Percentiles rank a stretch among this genome's conserved stretches.
phyloP scores from a whole-genome alignment of 768 basidiomycete genomes.

The Mycena rosella region DNA sequence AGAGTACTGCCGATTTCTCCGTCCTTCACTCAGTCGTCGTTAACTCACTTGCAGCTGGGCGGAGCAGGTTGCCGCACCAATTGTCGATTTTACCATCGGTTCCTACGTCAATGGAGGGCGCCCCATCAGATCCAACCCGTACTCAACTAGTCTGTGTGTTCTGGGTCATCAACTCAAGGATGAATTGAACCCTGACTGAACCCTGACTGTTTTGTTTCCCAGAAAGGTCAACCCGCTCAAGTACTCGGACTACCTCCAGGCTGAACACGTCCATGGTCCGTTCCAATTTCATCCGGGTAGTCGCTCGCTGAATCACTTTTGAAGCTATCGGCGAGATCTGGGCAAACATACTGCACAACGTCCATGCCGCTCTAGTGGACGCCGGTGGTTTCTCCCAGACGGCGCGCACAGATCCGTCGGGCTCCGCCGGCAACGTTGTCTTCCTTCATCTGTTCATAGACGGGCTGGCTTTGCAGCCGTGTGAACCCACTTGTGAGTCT shows the following conservation, averaged over 20 bases:
- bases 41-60: conserved; percentile 40
- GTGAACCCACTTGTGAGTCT: conserved; percentile 65
- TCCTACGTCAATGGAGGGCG: conserved; percentile 47
- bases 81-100: conserved; percentile 43
- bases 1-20: conserved; percentile 13
- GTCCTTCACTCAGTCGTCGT: conserved; percentile 44
- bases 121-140: conserved; percentile 58
- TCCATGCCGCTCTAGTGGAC: conserved; percentile 54
- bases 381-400: conserved; percentile 52
- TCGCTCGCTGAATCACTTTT: neutral
- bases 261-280: conserved; percentile 53
- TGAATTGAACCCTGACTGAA: neutral
- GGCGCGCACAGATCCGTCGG: conserved; percentile 55
- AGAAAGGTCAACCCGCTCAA: conserved; percentile 50
- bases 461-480: conserved; percentile 60
- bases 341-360: conserved; percentile 62
- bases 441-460: conserved; percentile 66
- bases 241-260: conserved; percentile 49
- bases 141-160: conserved; percentile 57
- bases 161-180: too few relatives aligned
- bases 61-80: conserved; percentile 42
- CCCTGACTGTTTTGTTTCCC: neutral
- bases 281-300: neutral
- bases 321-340: conserved; percentile 70
- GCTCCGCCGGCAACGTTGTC: conserved; percentile 60